Conservation (phyloP, 495 filamentous ascomycete species). For the Penicillium macrosclerotiorum region DNA sequence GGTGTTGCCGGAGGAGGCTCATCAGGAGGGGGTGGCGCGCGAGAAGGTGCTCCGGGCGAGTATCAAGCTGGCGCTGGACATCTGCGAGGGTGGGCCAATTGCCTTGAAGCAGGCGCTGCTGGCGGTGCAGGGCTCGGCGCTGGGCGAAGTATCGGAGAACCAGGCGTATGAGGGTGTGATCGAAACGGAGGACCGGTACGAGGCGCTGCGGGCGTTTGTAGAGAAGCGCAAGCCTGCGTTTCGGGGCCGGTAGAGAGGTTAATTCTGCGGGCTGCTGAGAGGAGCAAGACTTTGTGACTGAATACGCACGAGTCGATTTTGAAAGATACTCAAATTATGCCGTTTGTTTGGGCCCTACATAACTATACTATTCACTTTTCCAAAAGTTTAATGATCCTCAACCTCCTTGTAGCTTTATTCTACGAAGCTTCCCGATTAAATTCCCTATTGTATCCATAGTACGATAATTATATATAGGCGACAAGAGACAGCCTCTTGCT, state of each 20-base stretch:
- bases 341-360: too few species aligned
- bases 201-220: conserved; percentile 81
- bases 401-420: too few species aligned
- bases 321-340: too few species aligned
- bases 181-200: conserved; percentile 77
- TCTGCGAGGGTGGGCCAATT: conserved; percentile 83
- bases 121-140: conserved; percentile 62
- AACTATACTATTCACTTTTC: too few species aligned
- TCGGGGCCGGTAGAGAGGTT: conserved; percentile 51
- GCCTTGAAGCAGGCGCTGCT: conserved; percentile 69
- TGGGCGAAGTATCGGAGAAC: conserved; percentile 68
- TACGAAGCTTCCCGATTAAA: too few species aligned
- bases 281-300: not conserved
- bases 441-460: too few species aligned
- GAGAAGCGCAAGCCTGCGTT: conserved; percentile 91
- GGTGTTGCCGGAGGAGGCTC: conserved; percentile 57
- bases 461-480: too few species aligned
- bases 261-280: not conserved
- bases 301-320: too few species aligned
- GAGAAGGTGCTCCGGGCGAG: conserved; percentile 67
- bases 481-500: too few species aligned
- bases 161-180: conserved; percentile 76
- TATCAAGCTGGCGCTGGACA: conserved; percentile 72
- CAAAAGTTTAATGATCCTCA: too few species aligned
- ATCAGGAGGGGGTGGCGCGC: conserved; percentile 52